Evolutionary conservation across 805 yeast species (phyloP).

Genomic region (Vanderwaltozyma tropicalis): DNA sequence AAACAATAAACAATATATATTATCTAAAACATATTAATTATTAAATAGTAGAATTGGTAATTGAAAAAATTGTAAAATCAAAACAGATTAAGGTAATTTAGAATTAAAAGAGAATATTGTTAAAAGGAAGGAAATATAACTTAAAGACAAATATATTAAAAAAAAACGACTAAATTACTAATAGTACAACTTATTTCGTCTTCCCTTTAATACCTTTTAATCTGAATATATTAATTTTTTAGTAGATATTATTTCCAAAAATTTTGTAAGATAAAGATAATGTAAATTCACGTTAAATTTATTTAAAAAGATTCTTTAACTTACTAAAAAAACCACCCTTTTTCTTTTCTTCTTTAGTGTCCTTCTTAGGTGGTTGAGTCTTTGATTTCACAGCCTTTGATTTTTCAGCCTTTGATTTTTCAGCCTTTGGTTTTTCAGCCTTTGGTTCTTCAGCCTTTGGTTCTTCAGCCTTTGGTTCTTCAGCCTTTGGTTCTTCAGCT

Average conservation of each 20-base stretch:
- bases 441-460: conserved; percentile 1
- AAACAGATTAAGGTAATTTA: too few relatives aligned
- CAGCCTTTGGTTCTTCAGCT: conserved; percentile 4
- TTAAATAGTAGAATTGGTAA: background rate
- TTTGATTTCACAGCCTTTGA: background rate
- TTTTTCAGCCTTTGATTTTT: conserved; percentile 9
- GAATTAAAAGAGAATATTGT: too few relatives aligned
- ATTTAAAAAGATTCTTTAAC: conserved; percentile 7
- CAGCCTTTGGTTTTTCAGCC: conserved; percentile 10
- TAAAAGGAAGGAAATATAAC: too few relatives aligned
- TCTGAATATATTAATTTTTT: too few relatives aligned
- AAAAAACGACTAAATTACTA: background rate
- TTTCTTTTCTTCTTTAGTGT: conserved; percentile 8
- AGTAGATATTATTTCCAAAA: background rate
- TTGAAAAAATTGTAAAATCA: too few relatives aligned
- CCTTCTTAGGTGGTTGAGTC: background rate
- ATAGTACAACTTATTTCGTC: conserved; percentile 3
- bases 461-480: conserved; percentile 3
- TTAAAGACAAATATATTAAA: background rate
- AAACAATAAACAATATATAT: background rate
- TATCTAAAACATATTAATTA: too few relatives aligned
- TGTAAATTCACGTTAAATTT: background rate
- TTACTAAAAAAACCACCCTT: conserved; percentile 11
- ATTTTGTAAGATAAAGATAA: background rate
- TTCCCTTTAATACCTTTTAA: background rate